Evolutionary conservation across 257 asterid species (phyloP).

Genomic region (Lycium ferocissimum): DNA sequence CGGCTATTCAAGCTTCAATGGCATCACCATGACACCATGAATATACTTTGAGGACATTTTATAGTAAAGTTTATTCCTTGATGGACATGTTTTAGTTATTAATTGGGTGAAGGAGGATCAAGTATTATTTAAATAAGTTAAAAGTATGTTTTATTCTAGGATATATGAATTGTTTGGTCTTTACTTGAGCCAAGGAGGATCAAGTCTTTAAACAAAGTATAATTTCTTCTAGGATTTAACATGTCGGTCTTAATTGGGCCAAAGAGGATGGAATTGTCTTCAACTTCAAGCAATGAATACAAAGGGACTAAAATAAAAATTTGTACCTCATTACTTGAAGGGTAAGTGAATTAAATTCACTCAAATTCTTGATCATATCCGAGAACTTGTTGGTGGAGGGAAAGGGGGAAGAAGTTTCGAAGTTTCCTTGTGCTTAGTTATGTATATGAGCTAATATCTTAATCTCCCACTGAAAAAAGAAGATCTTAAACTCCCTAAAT

Average conservation of each 20-base stretch:
- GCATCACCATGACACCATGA: background rate
- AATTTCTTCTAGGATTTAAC: background rate
- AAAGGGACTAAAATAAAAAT: background rate
- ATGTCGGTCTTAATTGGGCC: background rate
- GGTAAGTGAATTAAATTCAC: no score
- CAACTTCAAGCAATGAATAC: background rate
- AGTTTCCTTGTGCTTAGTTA: no score
- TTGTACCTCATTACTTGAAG: background rate
- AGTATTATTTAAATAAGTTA: no score
- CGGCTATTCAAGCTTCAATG: background rate
- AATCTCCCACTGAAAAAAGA: no score
- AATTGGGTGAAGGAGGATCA: background rate
- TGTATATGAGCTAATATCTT: no score
- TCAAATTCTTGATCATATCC: no score
- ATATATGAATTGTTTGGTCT: no score
- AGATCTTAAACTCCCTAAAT: no score
- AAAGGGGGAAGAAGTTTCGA: no score
- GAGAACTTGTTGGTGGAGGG: no score
- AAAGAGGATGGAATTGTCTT: background rate
- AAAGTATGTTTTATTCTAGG: background rate
- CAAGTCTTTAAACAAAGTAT: background rate
- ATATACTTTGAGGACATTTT: background rate
- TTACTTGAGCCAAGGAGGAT: background rate
- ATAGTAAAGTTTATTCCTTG: background rate
- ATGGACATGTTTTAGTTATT: background rate